Conservation (phyloP, 2,329 filamentous ascomycete species). For the Sclerotinia borealis region DNA sequence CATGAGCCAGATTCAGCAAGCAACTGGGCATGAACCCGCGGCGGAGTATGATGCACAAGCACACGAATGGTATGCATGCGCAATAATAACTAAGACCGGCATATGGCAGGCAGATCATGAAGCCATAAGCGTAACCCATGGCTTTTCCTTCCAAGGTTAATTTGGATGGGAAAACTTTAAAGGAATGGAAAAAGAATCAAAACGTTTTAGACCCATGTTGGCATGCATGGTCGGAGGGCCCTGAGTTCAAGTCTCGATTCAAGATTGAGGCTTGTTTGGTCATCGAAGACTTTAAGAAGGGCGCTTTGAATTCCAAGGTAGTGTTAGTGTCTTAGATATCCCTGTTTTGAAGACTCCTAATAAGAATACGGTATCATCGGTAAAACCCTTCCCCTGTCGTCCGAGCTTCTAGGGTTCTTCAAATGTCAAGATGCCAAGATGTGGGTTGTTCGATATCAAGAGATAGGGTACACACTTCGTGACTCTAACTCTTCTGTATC, state of each 20-base stretch:
- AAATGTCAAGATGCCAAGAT: background rate
- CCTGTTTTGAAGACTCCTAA: background rate
- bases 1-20: background rate
- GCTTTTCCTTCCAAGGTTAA: background rate
- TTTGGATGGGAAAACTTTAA: background rate
- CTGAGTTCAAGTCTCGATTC: slow-evolving; percentile 10
- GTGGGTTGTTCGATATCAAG: background rate
- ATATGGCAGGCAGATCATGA: slow-evolving; percentile 8
- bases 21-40: background rate
- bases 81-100: slow-evolving; percentile 9
- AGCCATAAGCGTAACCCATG: background rate
- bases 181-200: slow-evolving; percentile 19
- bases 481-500: too few relatives aligned
- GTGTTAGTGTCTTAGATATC: background rate
- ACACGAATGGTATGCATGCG: slow-evolving; percentile 11
- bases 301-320: slow-evolving; percentile 12
- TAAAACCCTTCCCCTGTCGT: background rate
- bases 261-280: background rate
- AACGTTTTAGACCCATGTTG: slow-evolving; percentile 26
- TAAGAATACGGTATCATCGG: too few relatives aligned
- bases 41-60: slow-evolving; percentile 9
- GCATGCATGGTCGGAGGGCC: slow-evolving; percentile 9
- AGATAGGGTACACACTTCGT: too few relatives aligned
- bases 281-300: slow-evolving; percentile 11
- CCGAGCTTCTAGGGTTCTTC: slow-evolving; percentile 5